phyloP scores from a whole-genome alignment of 2,329 filamentous ascomycete species.

The Fusarium pininemorale region DNA sequence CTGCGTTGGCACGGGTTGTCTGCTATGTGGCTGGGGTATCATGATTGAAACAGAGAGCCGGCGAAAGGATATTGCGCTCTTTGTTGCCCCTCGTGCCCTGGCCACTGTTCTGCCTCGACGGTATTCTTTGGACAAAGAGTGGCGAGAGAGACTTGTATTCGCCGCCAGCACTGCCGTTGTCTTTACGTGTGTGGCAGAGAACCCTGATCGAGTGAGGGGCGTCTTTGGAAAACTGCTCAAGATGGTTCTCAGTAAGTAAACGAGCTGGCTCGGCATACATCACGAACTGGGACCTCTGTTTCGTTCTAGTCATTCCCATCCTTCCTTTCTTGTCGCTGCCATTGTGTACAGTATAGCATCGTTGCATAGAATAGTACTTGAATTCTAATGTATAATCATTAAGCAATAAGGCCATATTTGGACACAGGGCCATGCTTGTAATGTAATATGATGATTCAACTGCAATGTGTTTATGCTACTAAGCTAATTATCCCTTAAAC shows the following conservation, averaged over 20 bases:
- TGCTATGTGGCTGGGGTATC: conserved; percentile 84
- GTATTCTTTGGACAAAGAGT: conserved; percentile 70
- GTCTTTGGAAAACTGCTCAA: conserved; percentile 71
- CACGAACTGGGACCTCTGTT: not conserved
- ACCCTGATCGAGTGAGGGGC: conserved; percentile 70
- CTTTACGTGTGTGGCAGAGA: conserved; percentile 73
- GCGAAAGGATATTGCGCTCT: conserved; percentile 79
- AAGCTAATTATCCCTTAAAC: conserved; percentile 43
- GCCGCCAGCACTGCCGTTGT: conserved; percentile 74
- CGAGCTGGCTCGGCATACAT: not conserved
- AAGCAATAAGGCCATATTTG: not conserved
- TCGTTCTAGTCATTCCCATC: not conserved
- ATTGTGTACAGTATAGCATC: not conserved
- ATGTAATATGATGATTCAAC: conserved; percentile 1
- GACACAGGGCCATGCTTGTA: not conserved
- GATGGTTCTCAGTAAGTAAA: conserved; percentile 55
- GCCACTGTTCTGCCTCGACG: conserved; percentile 77
- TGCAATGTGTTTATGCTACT: conserved; percentile 1
- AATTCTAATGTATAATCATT: conserved; percentile 22
- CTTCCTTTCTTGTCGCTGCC: not conserved
- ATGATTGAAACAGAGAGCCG: conserved; percentile 73
- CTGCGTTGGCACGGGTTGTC: conserved; percentile 76
- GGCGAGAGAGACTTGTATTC: conserved; percentile 73
- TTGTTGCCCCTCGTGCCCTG: conserved; percentile 81
- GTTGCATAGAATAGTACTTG: not conserved